Evolutionary conservation across 2,329 filamentous ascomycete genomes (phyloP).

Genomic region (Fusarium sulawesiense): DNA sequence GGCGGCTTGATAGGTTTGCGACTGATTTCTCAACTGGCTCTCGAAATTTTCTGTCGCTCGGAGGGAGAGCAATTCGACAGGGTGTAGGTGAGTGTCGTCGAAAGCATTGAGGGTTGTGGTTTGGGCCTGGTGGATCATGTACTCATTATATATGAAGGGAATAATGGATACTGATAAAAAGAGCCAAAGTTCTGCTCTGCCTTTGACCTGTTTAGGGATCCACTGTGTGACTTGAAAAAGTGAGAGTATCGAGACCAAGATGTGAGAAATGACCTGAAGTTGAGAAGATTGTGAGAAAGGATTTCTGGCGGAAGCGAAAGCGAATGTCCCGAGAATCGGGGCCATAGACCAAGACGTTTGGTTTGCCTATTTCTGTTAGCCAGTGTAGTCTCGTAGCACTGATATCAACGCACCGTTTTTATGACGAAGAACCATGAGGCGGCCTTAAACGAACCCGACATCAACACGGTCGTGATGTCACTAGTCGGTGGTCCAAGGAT

Average conservation of each 20-base stretch:
- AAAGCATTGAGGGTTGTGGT: constrained; percentile 12
- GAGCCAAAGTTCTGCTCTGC: constrained; percentile 46
- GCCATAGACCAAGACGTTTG: constrained; percentile 50
- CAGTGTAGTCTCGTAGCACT: too few relatives aligned
- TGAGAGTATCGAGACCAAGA: too few relatives aligned
- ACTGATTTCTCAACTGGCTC: constrained; percentile 51
- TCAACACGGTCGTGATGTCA: constrained; percentile 24
- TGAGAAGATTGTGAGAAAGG: constrained; percentile 47
- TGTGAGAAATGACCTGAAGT: constrained; percentile 40
- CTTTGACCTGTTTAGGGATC: neutral
- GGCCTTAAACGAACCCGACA: constrained; percentile 48
- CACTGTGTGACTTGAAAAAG: too few relatives aligned
- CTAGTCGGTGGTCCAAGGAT: constrained; percentile 42
- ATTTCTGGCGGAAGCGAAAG: constrained; percentile 46
- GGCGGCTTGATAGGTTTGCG: constrained; percentile 51
- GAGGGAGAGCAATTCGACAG: constrained; percentile 50
- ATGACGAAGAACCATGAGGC: constrained; percentile 52
- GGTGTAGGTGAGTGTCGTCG: constrained; percentile 44
- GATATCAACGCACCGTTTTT: constrained; percentile 1
- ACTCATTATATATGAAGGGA: constrained; percentile 48
- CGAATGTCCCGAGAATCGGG: constrained; percentile 48
- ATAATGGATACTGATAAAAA: constrained; percentile 48
- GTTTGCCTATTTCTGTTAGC: constrained; percentile 40
- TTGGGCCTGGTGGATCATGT: constrained; percentile 37
- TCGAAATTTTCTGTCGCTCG: constrained; percentile 49